phyloP scores from a whole-genome alignment of 2,329 filamentous ascomycete genomes.

The Ceratocystis alfenasii region DNA sequence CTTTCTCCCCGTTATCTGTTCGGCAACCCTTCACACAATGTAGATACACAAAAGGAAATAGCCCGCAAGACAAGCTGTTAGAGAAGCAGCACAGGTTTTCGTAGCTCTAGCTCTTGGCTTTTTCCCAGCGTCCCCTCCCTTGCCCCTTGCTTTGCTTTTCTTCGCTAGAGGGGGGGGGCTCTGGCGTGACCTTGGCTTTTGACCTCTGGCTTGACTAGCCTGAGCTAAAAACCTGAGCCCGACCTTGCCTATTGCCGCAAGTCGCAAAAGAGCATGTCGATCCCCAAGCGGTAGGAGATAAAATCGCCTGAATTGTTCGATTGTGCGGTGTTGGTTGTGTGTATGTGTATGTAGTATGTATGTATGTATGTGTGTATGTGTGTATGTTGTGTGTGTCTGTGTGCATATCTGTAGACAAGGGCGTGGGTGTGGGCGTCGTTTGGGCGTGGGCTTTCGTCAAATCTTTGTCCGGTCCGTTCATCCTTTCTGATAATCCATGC shows the following conservation, averaged over 20 bases:
- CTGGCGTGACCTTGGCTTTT: background rate
- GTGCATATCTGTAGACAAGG: background rate
- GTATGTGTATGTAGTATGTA: background rate
- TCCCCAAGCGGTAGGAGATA: background rate
- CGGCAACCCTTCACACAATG: background rate
- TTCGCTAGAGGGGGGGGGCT: background rate
- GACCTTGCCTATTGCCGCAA: background rate
- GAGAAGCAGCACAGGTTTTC: background rate
- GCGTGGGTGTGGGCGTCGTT: background rate
- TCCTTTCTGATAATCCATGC: slow-evolving; percentile 14
- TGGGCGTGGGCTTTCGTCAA: background rate
- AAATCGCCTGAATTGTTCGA: background rate
- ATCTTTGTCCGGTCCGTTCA: slow-evolving; percentile 6
- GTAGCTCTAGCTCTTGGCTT: slow-evolving; percentile 26
- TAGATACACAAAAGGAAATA: background rate
- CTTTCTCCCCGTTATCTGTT: too few relatives aligned
- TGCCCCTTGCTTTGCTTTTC: slow-evolving; percentile 9
- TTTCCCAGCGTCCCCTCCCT: background rate
- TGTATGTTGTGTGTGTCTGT: background rate
- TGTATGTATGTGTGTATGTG: background rate
- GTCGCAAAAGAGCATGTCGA: background rate
- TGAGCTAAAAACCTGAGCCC: background rate
- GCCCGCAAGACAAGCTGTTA: background rate
- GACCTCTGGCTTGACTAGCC: background rate
- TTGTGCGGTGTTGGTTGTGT: background rate